Evolutionary conservation across 2,329 filamentous ascomycete species (phyloP).

Genomic region (Trichoderma endophyticum): DNA sequence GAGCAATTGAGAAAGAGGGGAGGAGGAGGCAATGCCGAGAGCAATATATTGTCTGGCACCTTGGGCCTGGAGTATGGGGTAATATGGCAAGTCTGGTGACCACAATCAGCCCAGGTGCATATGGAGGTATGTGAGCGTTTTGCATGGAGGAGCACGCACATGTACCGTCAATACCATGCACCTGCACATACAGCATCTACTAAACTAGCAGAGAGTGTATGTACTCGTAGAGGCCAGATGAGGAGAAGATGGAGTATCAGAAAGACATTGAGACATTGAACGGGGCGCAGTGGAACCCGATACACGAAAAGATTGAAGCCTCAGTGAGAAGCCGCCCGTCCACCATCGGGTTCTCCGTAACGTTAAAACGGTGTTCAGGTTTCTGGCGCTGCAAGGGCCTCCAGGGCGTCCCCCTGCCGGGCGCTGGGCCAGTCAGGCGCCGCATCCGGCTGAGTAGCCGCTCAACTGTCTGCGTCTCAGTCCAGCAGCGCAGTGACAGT

Average conservation of each 20-base stretch:
- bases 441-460: slow-evolving; percentile 2
- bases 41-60: not conserved
- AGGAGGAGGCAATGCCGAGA: not conserved
- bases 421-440: not conserved
- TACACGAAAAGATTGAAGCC: not conserved
- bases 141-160: not conserved
- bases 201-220: not conserved
- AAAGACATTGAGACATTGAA: not conserved
- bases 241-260: not conserved
- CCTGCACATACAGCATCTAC: not conserved
- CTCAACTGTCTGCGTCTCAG: not conserved
- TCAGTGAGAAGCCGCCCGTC: not conserved
- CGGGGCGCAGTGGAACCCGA: not conserved
- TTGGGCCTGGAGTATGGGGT: not conserved
- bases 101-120: not conserved
- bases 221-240: not conserved
- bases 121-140: not conserved
- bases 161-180: not conserved
- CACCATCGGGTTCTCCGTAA: slow-evolving; percentile 5
- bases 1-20: not conserved
- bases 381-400: slow-evolving; percentile 12
- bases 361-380: not conserved
- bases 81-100: not conserved
- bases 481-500: not conserved
- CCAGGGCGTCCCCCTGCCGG: not conserved